Percentiles rank a stretch among this genome's conserved stretches.
phyloP scores from a whole-genome alignment of 2,329 filamentous ascomycete species.

The Penicillium sp. region DNA sequence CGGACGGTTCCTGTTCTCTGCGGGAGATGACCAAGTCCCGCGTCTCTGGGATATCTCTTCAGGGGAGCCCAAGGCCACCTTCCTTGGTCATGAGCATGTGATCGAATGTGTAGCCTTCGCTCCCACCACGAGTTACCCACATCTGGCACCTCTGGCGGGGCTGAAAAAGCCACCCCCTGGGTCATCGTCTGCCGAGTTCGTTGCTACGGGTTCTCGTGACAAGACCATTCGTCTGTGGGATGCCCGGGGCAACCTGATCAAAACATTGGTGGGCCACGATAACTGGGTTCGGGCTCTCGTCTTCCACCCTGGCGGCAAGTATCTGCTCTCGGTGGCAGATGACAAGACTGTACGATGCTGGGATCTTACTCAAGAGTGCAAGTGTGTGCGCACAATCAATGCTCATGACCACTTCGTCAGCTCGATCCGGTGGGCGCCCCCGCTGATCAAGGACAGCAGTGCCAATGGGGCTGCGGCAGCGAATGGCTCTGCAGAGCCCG shows the following conservation, averaged over 20 bases:
- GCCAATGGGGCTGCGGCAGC: conserved; percentile 24
- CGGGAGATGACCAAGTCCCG: conserved; percentile 80
- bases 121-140: conserved; percentile 76
- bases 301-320: conserved; percentile 92
- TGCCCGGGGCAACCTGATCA: conserved; percentile 79
- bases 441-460: conserved; percentile 31
- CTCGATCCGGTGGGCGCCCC: conserved; percentile 81
- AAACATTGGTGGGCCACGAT: conserved; percentile 84
- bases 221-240: conserved; percentile 94
- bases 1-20: conserved; percentile 81
- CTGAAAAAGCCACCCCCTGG: conserved; percentile 79
- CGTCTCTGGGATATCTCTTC: conserved; percentile 83
- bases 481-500: conserved; percentile 25
- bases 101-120: conserved; percentile 88
- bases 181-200: conserved; percentile 79
- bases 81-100: conserved; percentile 85
- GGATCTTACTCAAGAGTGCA: conserved; percentile 89
- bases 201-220: conserved; percentile 87
- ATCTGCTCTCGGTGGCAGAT: conserved; percentile 82
- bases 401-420: conserved; percentile 85
- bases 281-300: conserved; percentile 89
- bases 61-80: conserved; percentile 76
- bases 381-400: conserved; percentile 80
- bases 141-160: conserved; percentile 78
- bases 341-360: conserved; percentile 94